Percentiles rank a stretch among this genome's conserved stretches.
phyloP scores from a whole-genome alignment of 1,284 basidiomycete species.

The Singerocomus rubriflavus region DNA sequence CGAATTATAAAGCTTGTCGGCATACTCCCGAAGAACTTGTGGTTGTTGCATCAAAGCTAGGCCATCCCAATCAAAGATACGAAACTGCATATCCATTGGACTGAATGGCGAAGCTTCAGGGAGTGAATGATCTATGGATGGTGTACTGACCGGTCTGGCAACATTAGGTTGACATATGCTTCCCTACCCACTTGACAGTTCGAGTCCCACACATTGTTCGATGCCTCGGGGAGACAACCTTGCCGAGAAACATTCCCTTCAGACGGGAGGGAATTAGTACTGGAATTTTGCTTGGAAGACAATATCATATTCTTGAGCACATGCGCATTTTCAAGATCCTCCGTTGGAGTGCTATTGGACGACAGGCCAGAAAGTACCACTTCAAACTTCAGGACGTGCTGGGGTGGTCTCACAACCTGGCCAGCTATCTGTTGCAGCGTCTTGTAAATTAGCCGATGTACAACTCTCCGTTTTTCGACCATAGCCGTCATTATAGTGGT shows the following conservation, averaged over 20 bases:
- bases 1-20: conserved; percentile 42
- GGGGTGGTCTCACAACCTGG: conserved; percentile 9
- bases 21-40: conserved; percentile 42
- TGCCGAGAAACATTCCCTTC: not conserved
- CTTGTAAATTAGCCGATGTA: conserved; percentile 59
- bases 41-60: conserved; percentile 39
- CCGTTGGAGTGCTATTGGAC: not conserved
- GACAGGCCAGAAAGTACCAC: conserved; percentile 25
- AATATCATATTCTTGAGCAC: not conserved
- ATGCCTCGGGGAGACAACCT: not conserved
- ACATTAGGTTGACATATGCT: conserved; percentile 45
- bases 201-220: not conserved
- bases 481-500: conserved; percentile 36
- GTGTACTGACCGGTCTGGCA: conserved; percentile 53
- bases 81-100: conserved; percentile 49
- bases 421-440: conserved; percentile 27
- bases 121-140: conserved; percentile 1
- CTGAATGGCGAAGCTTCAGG: conserved; percentile 31
- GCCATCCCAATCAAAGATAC: conserved; percentile 36
- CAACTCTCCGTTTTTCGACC: conserved; percentile 37
- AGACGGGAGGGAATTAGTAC: not conserved
- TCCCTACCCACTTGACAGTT: conserved; percentile 25
- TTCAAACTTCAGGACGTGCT: conserved; percentile 38
- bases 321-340: not conserved
- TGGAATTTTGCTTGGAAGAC: not conserved